Evolutionary conservation across 257 asterid species (phyloP), one percentile per base, ranked within the genome.

Genomic region (Solanum clarkiae): DNA sequence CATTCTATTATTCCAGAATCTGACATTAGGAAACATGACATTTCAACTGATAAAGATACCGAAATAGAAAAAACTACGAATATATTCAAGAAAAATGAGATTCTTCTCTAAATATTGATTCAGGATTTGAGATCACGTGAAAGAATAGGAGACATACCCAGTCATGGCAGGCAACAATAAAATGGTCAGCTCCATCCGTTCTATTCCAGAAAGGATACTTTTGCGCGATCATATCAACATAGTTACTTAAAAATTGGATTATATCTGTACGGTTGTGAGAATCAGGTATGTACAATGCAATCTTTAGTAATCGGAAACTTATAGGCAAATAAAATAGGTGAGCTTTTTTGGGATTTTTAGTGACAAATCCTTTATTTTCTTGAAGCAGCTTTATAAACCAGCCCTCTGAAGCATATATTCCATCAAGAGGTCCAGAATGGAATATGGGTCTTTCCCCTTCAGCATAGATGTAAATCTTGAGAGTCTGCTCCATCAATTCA

Each of bases 151-250:
- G 15, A 80, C 88, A 29, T 88, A 92, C 95, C 96, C 94, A 90
- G 79, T 93, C 96, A 84, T 93, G 94, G 88, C 94, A 91, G 85
- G 94, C 93, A 68, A 91, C 92, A 66, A 93, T 84, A 87, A 93
- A 91, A 91, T 93, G 94, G 85, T 93, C 93, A 84, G 90, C 88
- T 55, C 96, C 96, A 56, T 81, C 74, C 62, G 91, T 91, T 85
- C 96, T 87, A 85, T 93, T 91, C 96, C 96, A 93, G 90, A 91
- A 93, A 57, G 81, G 87, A 82, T 89, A 87, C 72, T 86, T 90
- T 80, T 69, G 81, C 12, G 49, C 59, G 26, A 93, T 86, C 86
- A 72, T 55, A 53, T 85, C 84, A 6, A 89, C 84, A 62, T 91
- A 90, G 49, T 88, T 87, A 85, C 79, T 62, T 89, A 91, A 85